A percentile compares a stretch with the other conserved stretches of the same genome.
Conservation (phyloP, 1,139 yeast species). For the Yamadazyma triangularis region DNA sequence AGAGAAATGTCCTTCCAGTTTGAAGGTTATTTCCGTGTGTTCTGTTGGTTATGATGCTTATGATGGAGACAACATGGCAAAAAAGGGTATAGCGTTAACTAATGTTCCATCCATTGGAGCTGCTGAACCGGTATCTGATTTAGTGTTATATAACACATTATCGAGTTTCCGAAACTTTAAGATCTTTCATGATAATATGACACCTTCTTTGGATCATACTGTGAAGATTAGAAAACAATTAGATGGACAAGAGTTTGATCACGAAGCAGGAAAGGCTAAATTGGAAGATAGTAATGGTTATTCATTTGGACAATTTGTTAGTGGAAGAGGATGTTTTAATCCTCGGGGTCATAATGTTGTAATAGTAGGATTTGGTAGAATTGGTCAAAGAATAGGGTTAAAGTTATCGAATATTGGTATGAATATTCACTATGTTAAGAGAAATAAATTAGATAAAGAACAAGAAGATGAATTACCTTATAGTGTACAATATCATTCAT, state of each 20-base stretch:
- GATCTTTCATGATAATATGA: slow-evolving; percentile 41
- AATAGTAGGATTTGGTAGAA: slow-evolving; percentile 74
- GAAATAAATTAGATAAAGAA: slow-evolving; percentile 40
- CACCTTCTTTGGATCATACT: slow-evolving; percentile 30
- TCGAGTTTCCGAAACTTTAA: slow-evolving; percentile 60
- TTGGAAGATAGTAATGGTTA: slow-evolving; percentile 27
- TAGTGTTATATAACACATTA: slow-evolving; percentile 57
- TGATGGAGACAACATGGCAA: slow-evolving; percentile 38
- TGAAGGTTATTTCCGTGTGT: slow-evolving; percentile 59
- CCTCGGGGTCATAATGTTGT: slow-evolving; percentile 62
- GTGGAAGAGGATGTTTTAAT: slow-evolving; percentile 31
- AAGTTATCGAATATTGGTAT: slow-evolving; percentile 59
- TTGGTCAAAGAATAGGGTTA: slow-evolving; percentile 62
- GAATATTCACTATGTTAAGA: slow-evolving; percentile 61
- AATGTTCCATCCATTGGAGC: slow-evolving; percentile 63
- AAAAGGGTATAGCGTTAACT: slow-evolving; percentile 50
- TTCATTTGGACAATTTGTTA: slow-evolving; percentile 44
- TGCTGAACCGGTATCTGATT: slow-evolving; percentile 74
- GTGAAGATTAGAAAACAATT: slow-evolving; percentile 34
- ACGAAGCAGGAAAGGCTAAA: slow-evolving; percentile 29
- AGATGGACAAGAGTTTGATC: slow-evolving; percentile 31
- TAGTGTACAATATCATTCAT: slow-evolving; percentile 38
- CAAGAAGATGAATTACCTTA: slow-evolving; percentile 39
- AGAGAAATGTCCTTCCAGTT: slow-evolving; percentile 44
- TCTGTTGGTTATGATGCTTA: slow-evolving; percentile 69